Evolutionary conservation across 257 asterid genomes (phyloP), one percentile per base, ranked within the genome.

Genomic region (Verbascum thapsus): DNA sequence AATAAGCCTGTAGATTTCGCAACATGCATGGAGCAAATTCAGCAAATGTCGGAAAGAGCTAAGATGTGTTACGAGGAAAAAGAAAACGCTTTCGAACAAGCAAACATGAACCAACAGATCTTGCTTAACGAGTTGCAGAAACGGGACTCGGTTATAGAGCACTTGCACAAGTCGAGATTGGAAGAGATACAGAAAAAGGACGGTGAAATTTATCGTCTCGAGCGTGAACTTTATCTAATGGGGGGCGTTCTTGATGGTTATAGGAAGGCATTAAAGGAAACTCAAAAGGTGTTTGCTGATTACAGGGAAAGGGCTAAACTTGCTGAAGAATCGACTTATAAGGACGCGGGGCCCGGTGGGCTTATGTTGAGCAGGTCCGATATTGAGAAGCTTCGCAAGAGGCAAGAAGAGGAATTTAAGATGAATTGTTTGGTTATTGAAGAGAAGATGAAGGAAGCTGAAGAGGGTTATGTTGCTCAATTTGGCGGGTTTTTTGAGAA

Each of bases 291-390:
- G 4, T 87, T 94, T 79, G 74, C 75, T 11, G 97, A 90, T 8
- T 90, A 90, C 48, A 79, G 81, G 74, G 76, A 76, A 65, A 69
- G 57, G 40, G 78, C 54, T 61, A 76, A 69, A 77, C 85, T 87
- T 72, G 65, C 75, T 34, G 99, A 92, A 70, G 96, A 87, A 57
- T 72, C 94, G 0, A 70, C 81, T 0, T 92, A 92, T 77, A 81
- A 67, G 72, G 94, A 85, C 69, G 84, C 75, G 30, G 97, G 95
- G 48, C 74, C 75, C 2, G 91, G 94, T 53, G 99, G 99, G 39
- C 80, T 84, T 13, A 81, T 89, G 85, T 50, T 90, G 84, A 82
- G 87, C 42, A 63, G 67, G 48, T 74, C 63, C 6, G 97, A 85
- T 65, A 81, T 90, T 19, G 95, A 87, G 73, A 83, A 55, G 66